Evolutionary conservation across 441 rosid species (phyloP).

Genomic region (Hura crepitans): DNA sequence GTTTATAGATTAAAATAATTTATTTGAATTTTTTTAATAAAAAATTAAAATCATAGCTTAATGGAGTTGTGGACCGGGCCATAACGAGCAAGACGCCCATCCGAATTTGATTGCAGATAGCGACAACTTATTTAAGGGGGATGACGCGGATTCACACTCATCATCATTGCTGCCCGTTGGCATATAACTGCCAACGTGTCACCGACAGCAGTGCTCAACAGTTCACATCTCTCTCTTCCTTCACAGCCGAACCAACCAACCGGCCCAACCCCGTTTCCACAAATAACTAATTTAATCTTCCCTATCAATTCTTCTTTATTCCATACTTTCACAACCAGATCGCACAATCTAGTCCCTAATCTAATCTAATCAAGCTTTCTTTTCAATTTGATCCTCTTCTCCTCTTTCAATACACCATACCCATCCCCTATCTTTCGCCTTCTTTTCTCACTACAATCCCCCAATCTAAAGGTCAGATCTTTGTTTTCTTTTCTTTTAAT

Average conservation of each 20-base stretch:
- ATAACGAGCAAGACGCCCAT: neutral
- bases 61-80: no score
- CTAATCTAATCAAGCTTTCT: neutral
- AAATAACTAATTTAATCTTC: neutral
- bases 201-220: neutral
- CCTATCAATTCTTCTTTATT: neutral
- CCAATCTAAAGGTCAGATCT: slow-evolving; percentile 16
- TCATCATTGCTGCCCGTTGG: neutral
- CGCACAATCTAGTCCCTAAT: slow-evolving; percentile 6
- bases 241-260: neutral
- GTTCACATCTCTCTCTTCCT: neutral
- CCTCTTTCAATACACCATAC: neutral
- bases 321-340: neutral
- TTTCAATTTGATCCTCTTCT: slow-evolving; percentile 3
- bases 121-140: neutral
- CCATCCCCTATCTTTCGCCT: neutral
- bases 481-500: neutral
- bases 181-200: slow-evolving; percentile 15
- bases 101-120: neutral
- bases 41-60: no score
- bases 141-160: neutral
- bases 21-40: no score
- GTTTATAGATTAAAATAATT: no score
- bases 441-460: neutral
- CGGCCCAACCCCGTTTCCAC: neutral